These are phyloP conservation scores for Coelastrella sp. DNA, from an alignment of 139 green algal species.

Conservation along the genomic window DNA sequence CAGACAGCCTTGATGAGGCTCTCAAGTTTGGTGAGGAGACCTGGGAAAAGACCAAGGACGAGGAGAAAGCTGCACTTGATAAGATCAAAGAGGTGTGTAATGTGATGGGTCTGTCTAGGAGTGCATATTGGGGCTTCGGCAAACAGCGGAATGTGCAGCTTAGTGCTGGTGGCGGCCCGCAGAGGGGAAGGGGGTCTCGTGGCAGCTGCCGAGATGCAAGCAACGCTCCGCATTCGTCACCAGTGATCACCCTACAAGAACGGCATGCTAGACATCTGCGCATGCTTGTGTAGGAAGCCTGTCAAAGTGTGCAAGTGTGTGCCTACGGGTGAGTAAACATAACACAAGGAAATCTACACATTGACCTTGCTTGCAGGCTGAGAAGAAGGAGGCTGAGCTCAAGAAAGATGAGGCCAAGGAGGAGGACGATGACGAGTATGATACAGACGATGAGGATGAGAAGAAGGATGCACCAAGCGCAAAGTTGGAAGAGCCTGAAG, in stretches of 20 bases:
- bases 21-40: constrained; percentile 83
- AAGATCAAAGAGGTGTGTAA: constrained; percentile 58
- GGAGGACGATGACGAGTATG: constrained; percentile 51
- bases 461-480: constrained; percentile 46
- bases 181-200: background rate
- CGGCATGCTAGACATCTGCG: too few species aligned
- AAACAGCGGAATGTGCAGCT: background rate
- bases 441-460: constrained; percentile 42
- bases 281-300: too few species aligned
- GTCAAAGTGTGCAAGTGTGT: background rate
- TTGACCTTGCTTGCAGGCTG: background rate
- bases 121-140: background rate
- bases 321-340: background rate
- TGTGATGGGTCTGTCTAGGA: background rate
- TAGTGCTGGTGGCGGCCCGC: background rate
- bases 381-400: constrained; percentile 37
- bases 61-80: constrained; percentile 76
- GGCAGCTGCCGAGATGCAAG: too few species aligned
- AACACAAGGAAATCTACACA: background rate
- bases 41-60: constrained; percentile 81
- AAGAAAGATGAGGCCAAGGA: constrained; percentile 47
- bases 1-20: constrained; percentile 78
- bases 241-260: too few species aligned
- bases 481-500: background rate
- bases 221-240: too few species aligned